Evolutionary conservation across 148 eudicot genomes (phyloP).

Genomic region (Suaeda aralocaspica): DNA sequence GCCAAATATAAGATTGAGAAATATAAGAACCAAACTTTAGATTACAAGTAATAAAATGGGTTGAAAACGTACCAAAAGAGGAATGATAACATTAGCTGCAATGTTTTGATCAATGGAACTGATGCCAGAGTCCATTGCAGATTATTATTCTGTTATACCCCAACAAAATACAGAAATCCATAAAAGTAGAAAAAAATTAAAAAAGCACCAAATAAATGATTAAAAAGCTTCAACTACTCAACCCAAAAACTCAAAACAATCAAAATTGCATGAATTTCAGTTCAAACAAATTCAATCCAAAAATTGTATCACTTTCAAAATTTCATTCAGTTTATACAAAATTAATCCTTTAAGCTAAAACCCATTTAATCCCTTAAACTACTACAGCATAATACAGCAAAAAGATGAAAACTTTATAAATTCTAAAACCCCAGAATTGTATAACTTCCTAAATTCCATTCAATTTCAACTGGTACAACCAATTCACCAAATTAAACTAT

Average conservation of each 20-base stretch:
- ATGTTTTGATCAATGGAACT: conserved; percentile 76
- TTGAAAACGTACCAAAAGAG: conserved; percentile 71
- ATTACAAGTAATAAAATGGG: background rate
- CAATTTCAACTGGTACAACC: too few species aligned
- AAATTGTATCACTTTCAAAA: too few species aligned
- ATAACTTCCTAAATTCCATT: too few species aligned
- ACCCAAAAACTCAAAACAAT: conserved; percentile 12
- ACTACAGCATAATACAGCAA: background rate
- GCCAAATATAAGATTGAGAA: background rate
- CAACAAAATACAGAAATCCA: conserved; percentile 10
- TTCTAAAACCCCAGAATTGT: too few species aligned
- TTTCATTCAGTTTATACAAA: too few species aligned
- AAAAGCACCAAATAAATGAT: background rate
- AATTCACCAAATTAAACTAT: background rate
- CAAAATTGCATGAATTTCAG: conserved; percentile 8
- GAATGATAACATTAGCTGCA: conserved; percentile 76
- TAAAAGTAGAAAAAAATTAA: background rate
- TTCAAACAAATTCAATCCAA: background rate
- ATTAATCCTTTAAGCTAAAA: background rate
- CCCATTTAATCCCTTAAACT: background rate
- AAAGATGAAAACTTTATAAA: background rate
- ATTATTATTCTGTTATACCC: conserved; percentile 65
- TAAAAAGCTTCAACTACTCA: conserved; percentile 26
- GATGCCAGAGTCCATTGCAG: conserved; percentile 88
- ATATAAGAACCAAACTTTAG: too few species aligned